Base-by-base conservation (phyloP, 176 grass and related monocot species). In the Triticum dicoccoides region DNA sequence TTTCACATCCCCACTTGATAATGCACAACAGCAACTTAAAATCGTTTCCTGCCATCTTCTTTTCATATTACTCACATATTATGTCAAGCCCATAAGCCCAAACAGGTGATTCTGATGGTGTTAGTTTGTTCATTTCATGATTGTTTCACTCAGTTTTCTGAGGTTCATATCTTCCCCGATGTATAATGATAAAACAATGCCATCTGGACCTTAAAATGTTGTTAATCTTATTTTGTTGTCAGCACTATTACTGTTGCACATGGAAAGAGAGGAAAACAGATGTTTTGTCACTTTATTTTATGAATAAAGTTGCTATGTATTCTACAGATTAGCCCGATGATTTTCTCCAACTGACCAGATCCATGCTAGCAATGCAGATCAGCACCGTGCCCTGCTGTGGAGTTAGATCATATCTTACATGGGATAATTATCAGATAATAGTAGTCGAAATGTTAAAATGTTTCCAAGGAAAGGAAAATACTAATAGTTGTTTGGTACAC, bases 311-410 rank as follows among this genome's bases (percentile, higher is more conserved):
- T 42, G 52, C 34, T 79, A 45, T 17, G 0, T 9, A 79, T 58
- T 33, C 84, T 73, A 37, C 69, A 76, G 51, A 76, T 69, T 67
- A 82, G 9, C 64, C 44, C 12, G 54, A 51, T 79, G 70, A 77
- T 66, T 59, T 86, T 54, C 54, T 73, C 82, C 73, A 49, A 42
- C 30, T 32, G 25, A 65, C 8, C 86, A 85, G 64, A 89, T 87
- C 82, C 81, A 66, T 41, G n/a, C 80, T 68, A 86, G 85, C 33
- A 95, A 73, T 84, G 77, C 70, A 58, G 82, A 87, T 45, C 86
- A 91, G 42, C 86, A 85, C 80, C 3, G 13, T 66, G 80, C 84
- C 66, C 65, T 84, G 14, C 51, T 15, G 76, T 82, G 82, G 20
- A 76, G 61, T 72, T 64, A 86, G 83, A 82, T 85, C 77, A 81